Evolutionary conservation across 2,329 filamentous ascomycete species (phyloP).

Genomic region (Mycosphaerelloides madeirae): DNA sequence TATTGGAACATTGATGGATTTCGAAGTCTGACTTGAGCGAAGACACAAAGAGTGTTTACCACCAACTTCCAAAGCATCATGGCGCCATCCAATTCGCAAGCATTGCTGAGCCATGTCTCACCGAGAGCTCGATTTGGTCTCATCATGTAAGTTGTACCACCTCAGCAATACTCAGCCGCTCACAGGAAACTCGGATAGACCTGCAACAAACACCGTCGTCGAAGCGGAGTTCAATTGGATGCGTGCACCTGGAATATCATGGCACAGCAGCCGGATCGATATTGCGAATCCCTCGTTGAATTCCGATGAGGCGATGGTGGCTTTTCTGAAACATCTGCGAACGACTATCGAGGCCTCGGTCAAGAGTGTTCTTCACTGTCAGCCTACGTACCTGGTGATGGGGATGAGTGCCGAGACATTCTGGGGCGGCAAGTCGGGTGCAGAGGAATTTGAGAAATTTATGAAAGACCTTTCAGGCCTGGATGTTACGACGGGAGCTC

Average conservation of each 20-base stretch:
- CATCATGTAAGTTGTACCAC: constrained; percentile 7
- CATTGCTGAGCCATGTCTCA: constrained; percentile 8
- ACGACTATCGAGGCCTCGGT: constrained; percentile 6
- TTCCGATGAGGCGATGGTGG: constrained; percentile 8
- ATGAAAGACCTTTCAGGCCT: constrained; percentile 11
- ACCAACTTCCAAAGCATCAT: too few species aligned
- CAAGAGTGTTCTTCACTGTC: constrained; percentile 7
- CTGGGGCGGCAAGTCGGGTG: constrained; percentile 11
- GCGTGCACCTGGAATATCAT: constrained; percentile 5
- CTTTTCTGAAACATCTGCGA: constrained; percentile 8
- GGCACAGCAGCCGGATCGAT: constrained; percentile 9
- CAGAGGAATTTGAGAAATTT: constrained; percentile 8
- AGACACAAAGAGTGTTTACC: too few species aligned
- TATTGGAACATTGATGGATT: too few species aligned
- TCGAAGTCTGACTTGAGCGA: not conserved
- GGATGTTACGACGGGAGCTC: constrained; percentile 11
- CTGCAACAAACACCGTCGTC: constrained; percentile 12
- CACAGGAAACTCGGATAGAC: not conserved
- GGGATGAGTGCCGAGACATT: constrained; percentile 13
- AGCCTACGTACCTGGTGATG: constrained; percentile 10
- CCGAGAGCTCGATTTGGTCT: constrained; percentile 11
- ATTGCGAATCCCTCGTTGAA: constrained; percentile 9
- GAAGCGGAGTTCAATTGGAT: constrained; percentile 11
- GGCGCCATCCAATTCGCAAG: constrained; percentile 2
- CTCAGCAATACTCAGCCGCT: too few species aligned